Evolutionary conservation across 1,284 basidiomycete genomes (phyloP).

Genomic region (Leccinum pachyderme): DNA sequence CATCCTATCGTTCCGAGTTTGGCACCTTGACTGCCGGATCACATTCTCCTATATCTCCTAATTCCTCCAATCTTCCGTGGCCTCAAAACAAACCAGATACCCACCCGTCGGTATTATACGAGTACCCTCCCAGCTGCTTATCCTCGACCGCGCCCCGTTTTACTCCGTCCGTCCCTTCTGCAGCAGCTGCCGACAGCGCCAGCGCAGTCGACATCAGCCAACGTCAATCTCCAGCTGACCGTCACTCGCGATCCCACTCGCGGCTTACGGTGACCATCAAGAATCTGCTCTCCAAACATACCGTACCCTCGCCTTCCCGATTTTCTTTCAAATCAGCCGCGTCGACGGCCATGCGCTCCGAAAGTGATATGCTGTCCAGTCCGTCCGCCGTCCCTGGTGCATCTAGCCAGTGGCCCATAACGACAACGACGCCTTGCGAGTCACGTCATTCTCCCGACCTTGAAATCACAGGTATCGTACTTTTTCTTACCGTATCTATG

Average conservation of each 20-base stretch:
- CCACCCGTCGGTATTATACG: constrained; percentile 3
- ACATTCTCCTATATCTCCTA: constrained; percentile 19
- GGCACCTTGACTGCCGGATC: constrained; percentile 10
- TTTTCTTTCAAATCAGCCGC: constrained; percentile 21
- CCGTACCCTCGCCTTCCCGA: constrained; percentile 20
- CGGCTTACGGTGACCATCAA: constrained; percentile 28
- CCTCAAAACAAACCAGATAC: constrained; percentile 21
- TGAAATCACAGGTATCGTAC: constrained; percentile 18
- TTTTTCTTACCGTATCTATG: constrained; percentile 3
- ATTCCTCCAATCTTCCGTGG: constrained; percentile 13
- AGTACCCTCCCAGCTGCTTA: not conserved
- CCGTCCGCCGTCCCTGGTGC: constrained; percentile 10
- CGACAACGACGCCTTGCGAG: constrained; percentile 15
- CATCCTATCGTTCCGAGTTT: constrained; percentile 19
- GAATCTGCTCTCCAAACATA: constrained; percentile 24
- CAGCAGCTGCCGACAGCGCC: not conserved
- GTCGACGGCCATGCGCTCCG: constrained; percentile 4
- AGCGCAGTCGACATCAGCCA: not conserved
- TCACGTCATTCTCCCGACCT: constrained; percentile 22
- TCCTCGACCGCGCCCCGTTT: constrained; percentile 15
- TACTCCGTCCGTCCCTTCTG: not conserved
- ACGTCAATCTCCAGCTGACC: constrained; percentile 1
- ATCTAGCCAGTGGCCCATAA: constrained; percentile 11
- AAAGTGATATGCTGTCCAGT: constrained; percentile 9
- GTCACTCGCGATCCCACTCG: constrained; percentile 18